Conservation (phyloP, 139 green algal genomes). For the Eudorina sp. region DNA sequence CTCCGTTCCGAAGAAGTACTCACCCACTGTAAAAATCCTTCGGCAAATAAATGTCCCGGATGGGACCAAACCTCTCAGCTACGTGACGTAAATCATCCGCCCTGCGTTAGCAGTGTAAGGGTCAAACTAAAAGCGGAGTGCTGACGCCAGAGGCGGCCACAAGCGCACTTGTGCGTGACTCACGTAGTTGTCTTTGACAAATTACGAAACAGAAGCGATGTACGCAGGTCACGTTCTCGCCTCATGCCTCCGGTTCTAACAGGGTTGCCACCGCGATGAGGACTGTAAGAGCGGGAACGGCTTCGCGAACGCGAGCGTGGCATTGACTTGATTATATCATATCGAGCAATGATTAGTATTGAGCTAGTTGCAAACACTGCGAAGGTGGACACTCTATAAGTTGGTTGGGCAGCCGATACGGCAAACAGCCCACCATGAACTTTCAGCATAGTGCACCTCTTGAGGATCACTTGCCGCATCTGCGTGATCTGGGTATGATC, state of each 20-base stretch:
- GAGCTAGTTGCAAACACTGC: too few relatives aligned
- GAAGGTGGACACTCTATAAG: too few relatives aligned
- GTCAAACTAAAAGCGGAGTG: background rate
- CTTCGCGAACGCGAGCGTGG: slow-evolving; percentile 9
- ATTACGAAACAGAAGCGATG: slow-evolving; percentile 31
- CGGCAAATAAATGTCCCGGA: slow-evolving; percentile 38
- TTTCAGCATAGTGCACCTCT: too few relatives aligned
- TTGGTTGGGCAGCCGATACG: too few relatives aligned
- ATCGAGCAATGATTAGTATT: too few relatives aligned
- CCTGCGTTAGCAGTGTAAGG: background rate
- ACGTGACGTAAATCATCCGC: slow-evolving; percentile 25
- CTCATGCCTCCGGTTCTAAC: slow-evolving; percentile 14
- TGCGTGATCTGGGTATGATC: too few relatives aligned
- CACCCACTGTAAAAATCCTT: slow-evolving; percentile 39
- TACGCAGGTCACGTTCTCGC: background rate
- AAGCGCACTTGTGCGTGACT: background rate
- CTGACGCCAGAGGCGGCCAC: background rate
- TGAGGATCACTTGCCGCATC: too few relatives aligned
- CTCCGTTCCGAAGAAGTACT: too few relatives aligned
- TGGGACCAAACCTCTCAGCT: slow-evolving; percentile 10
- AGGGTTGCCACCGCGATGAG: too few relatives aligned
- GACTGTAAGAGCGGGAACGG: slow-evolving; percentile 8
- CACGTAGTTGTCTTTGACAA: slow-evolving; percentile 41
- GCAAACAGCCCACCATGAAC: too few relatives aligned
- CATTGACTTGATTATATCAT: slow-evolving; percentile 16